A percentile compares a stretch with the other conserved stretches of the same genome.
Conservation (phyloP, 2,329 filamentous ascomycete genomes). For the Alternaria sp. region DNA sequence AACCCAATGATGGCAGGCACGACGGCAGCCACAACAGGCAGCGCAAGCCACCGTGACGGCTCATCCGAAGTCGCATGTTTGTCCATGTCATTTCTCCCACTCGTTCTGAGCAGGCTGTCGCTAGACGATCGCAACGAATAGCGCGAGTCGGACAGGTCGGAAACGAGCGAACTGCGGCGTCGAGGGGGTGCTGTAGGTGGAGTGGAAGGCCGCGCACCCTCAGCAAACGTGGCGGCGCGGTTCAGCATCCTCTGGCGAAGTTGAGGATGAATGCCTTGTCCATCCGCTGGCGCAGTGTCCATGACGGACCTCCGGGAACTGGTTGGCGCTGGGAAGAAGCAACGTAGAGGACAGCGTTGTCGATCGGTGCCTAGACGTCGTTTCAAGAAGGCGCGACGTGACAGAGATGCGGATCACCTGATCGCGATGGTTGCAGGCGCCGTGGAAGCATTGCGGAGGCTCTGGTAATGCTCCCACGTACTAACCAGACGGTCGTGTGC, state of each 20-base stretch:
- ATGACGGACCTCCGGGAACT: conserved; percentile 26
- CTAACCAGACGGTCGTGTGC: conserved; percentile 14
- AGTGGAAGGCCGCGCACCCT: conserved; percentile 35
- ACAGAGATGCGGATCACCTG: conserved; percentile 7
- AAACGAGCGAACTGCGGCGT: conserved; percentile 79
- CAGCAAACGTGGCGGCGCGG: conserved; percentile 46
- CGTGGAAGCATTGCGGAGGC: conserved; percentile 20
- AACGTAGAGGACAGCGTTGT: neutral
- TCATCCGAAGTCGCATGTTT: conserved; percentile 55
- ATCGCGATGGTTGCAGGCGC: conserved; percentile 5
- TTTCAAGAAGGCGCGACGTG: conserved; percentile 8
- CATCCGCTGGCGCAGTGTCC: conserved; percentile 35
- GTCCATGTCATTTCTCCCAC: conserved; percentile 40
- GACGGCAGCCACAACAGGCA: conserved; percentile 84
- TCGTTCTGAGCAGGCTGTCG: conserved; percentile 70
- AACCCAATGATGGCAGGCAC: conserved; percentile 86
- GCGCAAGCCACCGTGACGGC: conserved; percentile 75
- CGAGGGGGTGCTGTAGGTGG: conserved; percentile 45
- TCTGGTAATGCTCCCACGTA: conserved; percentile 18
- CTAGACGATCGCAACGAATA: conserved; percentile 71
- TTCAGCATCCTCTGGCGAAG: conserved; percentile 48
- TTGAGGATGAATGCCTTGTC: conserved; percentile 34
- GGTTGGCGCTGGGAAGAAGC: conserved; percentile 9
- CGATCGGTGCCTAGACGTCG: conserved; percentile 4
- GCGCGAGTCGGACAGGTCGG: conserved; percentile 76